phyloP scores from a whole-genome alignment of 129 eudicot genomes.

The Heracleum sosnowskyi region DNA sequence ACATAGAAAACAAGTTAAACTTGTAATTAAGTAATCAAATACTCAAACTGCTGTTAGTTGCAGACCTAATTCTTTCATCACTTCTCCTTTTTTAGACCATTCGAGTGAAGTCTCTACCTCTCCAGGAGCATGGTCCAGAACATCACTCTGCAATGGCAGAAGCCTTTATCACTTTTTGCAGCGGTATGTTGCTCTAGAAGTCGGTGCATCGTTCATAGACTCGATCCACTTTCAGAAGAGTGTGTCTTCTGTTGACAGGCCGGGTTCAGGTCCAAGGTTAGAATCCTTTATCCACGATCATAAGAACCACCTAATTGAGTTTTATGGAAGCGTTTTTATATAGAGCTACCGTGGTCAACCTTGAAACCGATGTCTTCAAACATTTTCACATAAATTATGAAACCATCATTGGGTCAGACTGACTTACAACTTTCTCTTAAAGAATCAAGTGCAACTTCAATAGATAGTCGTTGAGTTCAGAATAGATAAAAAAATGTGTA shows the following conservation, averaged over 20 bases:
- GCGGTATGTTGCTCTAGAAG: too few relatives aligned
- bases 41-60: too few relatives aligned
- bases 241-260: too few relatives aligned
- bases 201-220: too few relatives aligned
- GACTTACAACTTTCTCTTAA: slow-evolving; percentile 64
- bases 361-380: slow-evolving; percentile 95
- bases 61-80: slow-evolving; percentile 14
- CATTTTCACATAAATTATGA: slow-evolving; percentile 94
- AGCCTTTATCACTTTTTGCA: too few relatives aligned
- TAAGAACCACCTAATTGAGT: slow-evolving; percentile 88
- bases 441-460: slow-evolving; percentile 91
- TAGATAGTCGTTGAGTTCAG: too few relatives aligned
- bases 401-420: slow-evolving; percentile 95
- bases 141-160: slow-evolving; percentile 52
- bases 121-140: slow-evolving; percentile 69
- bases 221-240: too few relatives aligned
- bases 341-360: slow-evolving; percentile 71
- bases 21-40: too few relatives aligned
- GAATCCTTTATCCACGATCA: too few relatives aligned
- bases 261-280: too few relatives aligned
- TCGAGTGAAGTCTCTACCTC: slow-evolving; percentile 77
- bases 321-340: slow-evolving; percentile 78
- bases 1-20: too few relatives aligned
- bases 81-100: slow-evolving; percentile 75
- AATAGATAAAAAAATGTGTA: slow-evolving; percentile 67